Evolutionary conservation across 768 basidiomycete genomes (phyloP), one percentile per base, ranked within the genome.

Genomic region (Rickenella mellea): DNA sequence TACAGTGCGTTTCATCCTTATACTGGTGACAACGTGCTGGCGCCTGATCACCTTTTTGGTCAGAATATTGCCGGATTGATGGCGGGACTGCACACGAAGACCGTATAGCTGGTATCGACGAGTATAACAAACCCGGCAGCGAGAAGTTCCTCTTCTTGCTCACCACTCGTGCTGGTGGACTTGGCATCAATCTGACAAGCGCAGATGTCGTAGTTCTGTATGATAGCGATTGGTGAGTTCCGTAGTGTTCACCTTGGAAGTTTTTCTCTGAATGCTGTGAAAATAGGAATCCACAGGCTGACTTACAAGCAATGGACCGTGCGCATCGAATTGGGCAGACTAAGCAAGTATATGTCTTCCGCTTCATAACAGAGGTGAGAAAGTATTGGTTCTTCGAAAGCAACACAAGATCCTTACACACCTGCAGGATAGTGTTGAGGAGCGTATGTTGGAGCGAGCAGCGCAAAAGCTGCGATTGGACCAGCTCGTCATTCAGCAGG

Each of bases 231-330:
- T 98, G 96, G 93, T 85, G 20, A 36, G 70, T 57, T 29, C 12
- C 27, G n/a, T 27, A 25, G 48, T 20, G 22, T 17, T 10, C 6
- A 20, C 20, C 22, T 42, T 7, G 48, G n/a, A 53, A 39, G 35
- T 17, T 9, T 11, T 25, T n/a, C 21, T 35, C 5, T 32, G 15
- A 39, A 48, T 32, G 21, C 17, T 39, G 29, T n/a, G 31, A 5
- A 11, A 12, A 9, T 50, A 90, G 85, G 91, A 99, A 98, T 60
- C 94, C 96, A 1, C 96, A 99, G 65, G 96, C 94, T 2, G 96
- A 99, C 67, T 63, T 99, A 35, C 96, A 99, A 59, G 96, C 96
- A 4, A 97, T 96, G 94, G 92, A 98, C 56, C 86, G 91, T 44
- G 93, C 93, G 0, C 92, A 94, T 65, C 86, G 91, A 43, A 94